These are phyloP conservation scores for Alternaria postmessia DNA, from an alignment of 2,329 filamentous ascomycete species.

Conservation along the genomic window DNA sequence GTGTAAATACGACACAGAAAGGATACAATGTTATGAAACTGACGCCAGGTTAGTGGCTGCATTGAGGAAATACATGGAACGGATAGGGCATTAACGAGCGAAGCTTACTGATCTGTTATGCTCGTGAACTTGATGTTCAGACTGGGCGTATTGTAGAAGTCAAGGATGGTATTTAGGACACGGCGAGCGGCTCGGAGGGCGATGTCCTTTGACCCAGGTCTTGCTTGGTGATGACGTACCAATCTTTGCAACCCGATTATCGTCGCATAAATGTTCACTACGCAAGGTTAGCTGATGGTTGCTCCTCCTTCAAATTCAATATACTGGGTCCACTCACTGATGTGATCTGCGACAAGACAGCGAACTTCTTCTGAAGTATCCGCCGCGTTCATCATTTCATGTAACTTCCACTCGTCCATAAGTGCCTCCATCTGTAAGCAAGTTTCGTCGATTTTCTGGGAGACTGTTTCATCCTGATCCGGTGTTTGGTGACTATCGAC, in stretches of 20 bases:
- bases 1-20: slow-evolving; percentile 41
- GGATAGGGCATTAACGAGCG: neutral
- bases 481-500: slow-evolving; percentile 21
- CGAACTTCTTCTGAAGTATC: slow-evolving; percentile 11
- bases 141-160: slow-evolving; percentile 20
- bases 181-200: slow-evolving; percentile 35
- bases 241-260: slow-evolving; percentile 39
- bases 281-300: neutral
- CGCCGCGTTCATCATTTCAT: slow-evolving; percentile 18
- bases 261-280: slow-evolving; percentile 33
- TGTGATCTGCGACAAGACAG: slow-evolving; percentile 34
- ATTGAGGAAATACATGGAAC: neutral
- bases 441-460: slow-evolving; percentile 26
- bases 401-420: slow-evolving; percentile 31
- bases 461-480: slow-evolving; percentile 3
- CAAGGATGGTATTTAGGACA: slow-evolving; percentile 31
- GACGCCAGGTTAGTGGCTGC: neutral
- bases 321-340: slow-evolving; percentile 11
- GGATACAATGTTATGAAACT: slow-evolving; percentile 43
- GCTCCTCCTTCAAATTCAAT: neutral
- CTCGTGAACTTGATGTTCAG: slow-evolving; percentile 12
- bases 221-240: slow-evolving; percentile 9
- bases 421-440: slow-evolving; percentile 18
- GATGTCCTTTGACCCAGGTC: slow-evolving; percentile 19
- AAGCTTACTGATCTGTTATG: slow-evolving; percentile 32